Evolutionary conservation across 805 yeast species (phyloP).

Genomic region (Candida germanica): DNA sequence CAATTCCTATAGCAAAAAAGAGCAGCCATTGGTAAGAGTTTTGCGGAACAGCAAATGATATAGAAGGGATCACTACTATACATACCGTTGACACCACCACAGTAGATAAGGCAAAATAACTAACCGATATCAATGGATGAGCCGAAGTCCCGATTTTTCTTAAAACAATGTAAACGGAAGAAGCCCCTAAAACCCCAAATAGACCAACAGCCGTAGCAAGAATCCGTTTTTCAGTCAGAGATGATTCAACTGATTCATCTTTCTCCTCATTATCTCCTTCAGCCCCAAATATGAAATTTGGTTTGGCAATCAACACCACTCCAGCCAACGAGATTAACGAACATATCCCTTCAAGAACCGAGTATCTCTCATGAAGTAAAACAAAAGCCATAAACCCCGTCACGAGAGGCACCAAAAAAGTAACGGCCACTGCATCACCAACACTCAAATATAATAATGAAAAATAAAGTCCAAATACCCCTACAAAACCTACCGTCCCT

Average conservation of each 20-base stretch:
- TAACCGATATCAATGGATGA: slow-evolving; percentile 77
- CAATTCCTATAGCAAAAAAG: slow-evolving; percentile 58
- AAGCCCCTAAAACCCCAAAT: slow-evolving; percentile 67
- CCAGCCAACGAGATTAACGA: slow-evolving; percentile 69
- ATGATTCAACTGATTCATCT: slow-evolving; percentile 43
- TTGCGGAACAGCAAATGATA: slow-evolving; percentile 59
- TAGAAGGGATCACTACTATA: slow-evolving; percentile 53
- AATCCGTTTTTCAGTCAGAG: slow-evolving; percentile 53
- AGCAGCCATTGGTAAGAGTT: slow-evolving; percentile 64
- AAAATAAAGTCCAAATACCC: slow-evolving; percentile 76
- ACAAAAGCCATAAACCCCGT: slow-evolving; percentile 73
- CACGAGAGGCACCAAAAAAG: slow-evolving; percentile 73
- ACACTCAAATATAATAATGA: slow-evolving; percentile 70
- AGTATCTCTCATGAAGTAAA: slow-evolving; percentile 62
- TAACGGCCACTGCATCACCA: slow-evolving; percentile 77
- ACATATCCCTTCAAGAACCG: slow-evolving; percentile 65
- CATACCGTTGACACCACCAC: slow-evolving; percentile 52
- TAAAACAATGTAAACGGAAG: slow-evolving; percentile 64
- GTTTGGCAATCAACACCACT: slow-evolving; percentile 78
- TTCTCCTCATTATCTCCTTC: slow-evolving; percentile 27
- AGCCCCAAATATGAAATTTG: slow-evolving; percentile 62
- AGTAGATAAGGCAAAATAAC: slow-evolving; percentile 67
- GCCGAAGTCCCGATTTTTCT: slow-evolving; percentile 74
- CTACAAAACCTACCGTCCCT: slow-evolving; percentile 72
- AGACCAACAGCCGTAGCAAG: slow-evolving; percentile 63